A percentile compares a stretch with the other conserved stretches of the same genome.
Evolutionary conservation across 768 basidiomycete species (phyloP).

Genomic region (Tricholoma furcatifolium): DNA sequence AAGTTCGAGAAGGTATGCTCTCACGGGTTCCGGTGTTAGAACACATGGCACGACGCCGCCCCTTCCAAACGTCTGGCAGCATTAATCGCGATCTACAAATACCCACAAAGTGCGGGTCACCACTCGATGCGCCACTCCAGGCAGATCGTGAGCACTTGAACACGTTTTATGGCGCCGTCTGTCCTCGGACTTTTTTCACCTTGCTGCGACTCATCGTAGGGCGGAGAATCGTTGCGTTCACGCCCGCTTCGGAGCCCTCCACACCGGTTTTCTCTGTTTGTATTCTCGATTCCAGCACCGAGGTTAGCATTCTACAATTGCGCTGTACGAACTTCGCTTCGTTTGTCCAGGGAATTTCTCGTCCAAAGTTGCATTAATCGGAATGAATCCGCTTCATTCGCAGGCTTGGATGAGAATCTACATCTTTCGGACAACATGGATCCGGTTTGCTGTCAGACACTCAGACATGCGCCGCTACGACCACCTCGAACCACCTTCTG

Average conservation of each 20-base stretch:
- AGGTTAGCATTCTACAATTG: not conserved
- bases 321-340: not conserved
- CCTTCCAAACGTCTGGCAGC: conserved; percentile 2
- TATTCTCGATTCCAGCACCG: not conserved
- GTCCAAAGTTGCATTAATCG: not conserved
- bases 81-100: not conserved
- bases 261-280: conserved; percentile 2
- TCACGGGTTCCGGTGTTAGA: not conserved
- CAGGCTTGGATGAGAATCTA: not conserved
- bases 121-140: not conserved
- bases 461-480: not conserved
- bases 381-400: not conserved
- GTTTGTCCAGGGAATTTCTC: not conserved
- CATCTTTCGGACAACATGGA: conserved; percentile 5
- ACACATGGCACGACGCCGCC: conserved; percentile 6
- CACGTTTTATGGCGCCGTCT: not conserved
- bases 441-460: not conserved
- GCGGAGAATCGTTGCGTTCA: not conserved
- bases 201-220: no score
- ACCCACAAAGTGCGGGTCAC: not conserved
- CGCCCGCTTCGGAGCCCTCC: conserved; percentile 1
- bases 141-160: not conserved
- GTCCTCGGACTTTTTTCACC: not conserved
- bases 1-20: not conserved
- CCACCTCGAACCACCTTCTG: not conserved